phyloP scores from a whole-genome alignment of 495 filamentous ascomycete genomes.

The Apiosordaria backusii region DNA sequence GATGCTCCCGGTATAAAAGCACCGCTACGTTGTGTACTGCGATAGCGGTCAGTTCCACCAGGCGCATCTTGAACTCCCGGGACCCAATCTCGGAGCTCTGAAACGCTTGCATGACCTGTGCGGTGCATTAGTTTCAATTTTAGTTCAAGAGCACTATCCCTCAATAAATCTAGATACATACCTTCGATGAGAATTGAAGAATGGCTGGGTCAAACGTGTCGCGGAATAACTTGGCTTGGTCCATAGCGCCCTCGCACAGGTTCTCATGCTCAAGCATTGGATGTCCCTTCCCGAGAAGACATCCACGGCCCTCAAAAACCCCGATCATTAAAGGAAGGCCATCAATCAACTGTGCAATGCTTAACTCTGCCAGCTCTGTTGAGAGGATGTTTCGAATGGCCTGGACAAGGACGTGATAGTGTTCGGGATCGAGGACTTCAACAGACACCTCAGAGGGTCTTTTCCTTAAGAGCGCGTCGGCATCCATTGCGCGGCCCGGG shows the following conservation, averaged over 20 bases:
- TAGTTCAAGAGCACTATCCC: not conserved
- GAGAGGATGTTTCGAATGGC: slow-evolving; percentile 11
- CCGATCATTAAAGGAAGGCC: not conserved
- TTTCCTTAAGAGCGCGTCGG: not conserved
- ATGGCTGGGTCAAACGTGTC: slow-evolving; percentile 2
- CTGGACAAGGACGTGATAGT: not conserved
- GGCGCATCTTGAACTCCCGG: slow-evolving; percentile 11
- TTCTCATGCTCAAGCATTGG: slow-evolving; percentile 5
- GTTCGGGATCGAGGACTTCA: not conserved
- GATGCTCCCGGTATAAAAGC: slow-evolving; percentile 1
- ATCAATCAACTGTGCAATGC: slow-evolving; percentile 10
- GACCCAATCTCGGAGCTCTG: slow-evolving; percentile 2
- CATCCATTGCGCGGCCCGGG: not conserved
- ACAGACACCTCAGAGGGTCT: not conserved
- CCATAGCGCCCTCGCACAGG: slow-evolving; percentile 1
- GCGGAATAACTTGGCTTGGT: not conserved
- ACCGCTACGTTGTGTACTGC: slow-evolving; percentile 10
- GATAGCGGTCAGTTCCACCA: slow-evolving; percentile 8
- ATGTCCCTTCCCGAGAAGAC: not conserved
- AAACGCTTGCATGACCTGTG: slow-evolving; percentile 6
- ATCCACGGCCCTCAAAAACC: not conserved
- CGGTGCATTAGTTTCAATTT: not conserved
- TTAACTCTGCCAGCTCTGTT: not conserved
- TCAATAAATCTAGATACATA: not conserved
- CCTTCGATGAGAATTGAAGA: not conserved